Evolutionary conservation across 2,329 filamentous ascomycete species (phyloP), one percentile per base, ranked within the genome.

Genomic region (Trichoderma sp.): DNA sequence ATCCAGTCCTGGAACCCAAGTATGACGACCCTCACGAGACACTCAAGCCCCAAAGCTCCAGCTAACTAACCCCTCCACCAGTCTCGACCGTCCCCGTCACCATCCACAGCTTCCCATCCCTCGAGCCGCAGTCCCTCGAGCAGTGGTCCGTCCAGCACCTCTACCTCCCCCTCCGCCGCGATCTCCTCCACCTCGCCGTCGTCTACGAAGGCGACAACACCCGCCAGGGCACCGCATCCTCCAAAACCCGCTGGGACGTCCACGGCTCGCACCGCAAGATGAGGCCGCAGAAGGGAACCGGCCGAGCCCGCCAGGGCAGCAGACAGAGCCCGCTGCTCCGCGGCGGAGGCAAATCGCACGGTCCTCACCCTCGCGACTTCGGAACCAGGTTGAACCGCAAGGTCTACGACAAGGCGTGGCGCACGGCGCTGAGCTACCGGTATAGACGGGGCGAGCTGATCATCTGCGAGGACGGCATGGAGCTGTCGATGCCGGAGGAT

Each of bases 321-420:
- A 91, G 87, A 78, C 93, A 97, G 81, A 93, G 89, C 57, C 96
- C 96, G 3, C 87, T 96, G 79, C 82, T 93, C 53, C 86, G 86
- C 71, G 96, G 96, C 72, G 96, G 96, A 80, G 95, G 94, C 81
- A 95, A 96, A 75, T 85, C 89, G 0, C 93, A 94, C 76, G 96
- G 96, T n/a, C 96, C 96, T 33, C 90, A 94, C 75, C 94, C 94
- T 31, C 88, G 96, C 78, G 93, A 98, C 82, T 99, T 99, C 78
- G 88, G 88, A 70, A 96, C 94, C 27, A 87, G 87, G 19, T 85
- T 99, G 68, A 94, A 91, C 75, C 87, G 87, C 77, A 98, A 98
- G 83, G 88, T 97, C 59, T 99, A 99, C 83, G 94, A 98, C 81
- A 86, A 96, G 75, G 96, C 96, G 11, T 98, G 93, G 93, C 89